Evolutionary conservation across 2,329 filamentous ascomycete genomes (phyloP).

Genomic region (Cadophora gregata): DNA sequence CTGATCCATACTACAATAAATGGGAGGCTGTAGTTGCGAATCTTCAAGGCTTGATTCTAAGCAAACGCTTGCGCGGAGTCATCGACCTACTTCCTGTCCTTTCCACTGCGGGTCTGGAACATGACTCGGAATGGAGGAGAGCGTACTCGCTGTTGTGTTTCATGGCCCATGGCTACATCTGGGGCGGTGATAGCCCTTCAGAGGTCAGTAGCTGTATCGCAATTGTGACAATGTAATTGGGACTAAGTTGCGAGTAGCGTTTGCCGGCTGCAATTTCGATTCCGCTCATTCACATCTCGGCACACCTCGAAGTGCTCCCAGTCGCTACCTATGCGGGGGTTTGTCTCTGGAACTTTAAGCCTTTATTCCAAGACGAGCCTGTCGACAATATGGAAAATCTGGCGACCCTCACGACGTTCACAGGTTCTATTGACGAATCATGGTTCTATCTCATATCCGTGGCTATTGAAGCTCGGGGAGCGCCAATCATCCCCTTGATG

Average conservation of each 20-base stretch:
- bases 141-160: slow-evolving; percentile 91
- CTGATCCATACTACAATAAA: slow-evolving; percentile 90
- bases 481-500: slow-evolving; percentile 87
- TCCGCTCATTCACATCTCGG: slow-evolving; percentile 79
- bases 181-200: slow-evolving; percentile 84
- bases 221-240: not conserved
- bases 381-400: slow-evolving; percentile 88
- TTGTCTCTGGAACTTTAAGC: slow-evolving; percentile 96
- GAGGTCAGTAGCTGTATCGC: slow-evolving; percentile 58
- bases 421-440: slow-evolving; percentile 92
- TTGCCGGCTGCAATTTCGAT: slow-evolving; percentile 83
- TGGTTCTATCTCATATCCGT: slow-evolving; percentile 98
- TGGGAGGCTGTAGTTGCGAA: slow-evolving; percentile 91
- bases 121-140: slow-evolving; percentile 89
- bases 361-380: slow-evolving; percentile 81
- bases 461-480: slow-evolving; percentile 92
- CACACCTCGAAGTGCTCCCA: slow-evolving; percentile 82
- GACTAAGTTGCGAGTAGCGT: slow-evolving; percentile 45
- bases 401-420: slow-evolving; percentile 87
- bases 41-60: slow-evolving; percentile 85
- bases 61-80: slow-evolving; percentile 78
- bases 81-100: slow-evolving; percentile 84
- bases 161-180: slow-evolving; percentile 94
- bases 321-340: slow-evolving; percentile 94
- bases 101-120: slow-evolving; percentile 79